Evolutionary conservation across 345 rosid species (phyloP).

Genomic region (Sapria himalayana): DNA sequence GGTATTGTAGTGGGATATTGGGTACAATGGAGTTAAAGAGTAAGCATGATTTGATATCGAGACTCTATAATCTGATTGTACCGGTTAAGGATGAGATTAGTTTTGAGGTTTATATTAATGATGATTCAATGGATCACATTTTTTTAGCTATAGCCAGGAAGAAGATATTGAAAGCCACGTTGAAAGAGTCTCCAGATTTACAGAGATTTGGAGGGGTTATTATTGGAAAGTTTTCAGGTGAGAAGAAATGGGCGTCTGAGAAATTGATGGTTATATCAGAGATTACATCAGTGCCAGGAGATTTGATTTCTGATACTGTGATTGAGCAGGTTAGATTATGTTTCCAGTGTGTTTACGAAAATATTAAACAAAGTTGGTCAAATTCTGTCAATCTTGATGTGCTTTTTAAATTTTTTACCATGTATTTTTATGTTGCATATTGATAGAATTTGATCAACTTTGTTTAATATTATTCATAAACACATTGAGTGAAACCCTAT

Average conservation of each 20-base stretch:
- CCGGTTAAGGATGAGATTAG: constrained; percentile 82
- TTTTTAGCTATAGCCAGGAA: constrained; percentile 71
- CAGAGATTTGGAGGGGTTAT: constrained; percentile 47
- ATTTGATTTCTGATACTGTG: constrained; percentile 60
- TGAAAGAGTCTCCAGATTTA: constrained; percentile 66
- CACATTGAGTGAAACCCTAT: too few species aligned
- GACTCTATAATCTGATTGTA: constrained; percentile 45
- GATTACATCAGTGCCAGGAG: constrained; percentile 85
- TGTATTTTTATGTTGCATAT: too few species aligned
- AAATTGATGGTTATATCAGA: constrained; percentile 64
- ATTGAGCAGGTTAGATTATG: constrained; percentile 99
- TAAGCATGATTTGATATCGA: constrained; percentile 76
- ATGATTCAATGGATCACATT: constrained; percentile 76
- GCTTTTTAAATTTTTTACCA: too few species aligned
- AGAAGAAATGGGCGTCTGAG: constrained; percentile 70
- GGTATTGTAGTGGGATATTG: constrained; percentile 77
- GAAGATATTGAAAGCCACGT: constrained; percentile 67
- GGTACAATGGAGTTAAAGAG: constrained; percentile 93
- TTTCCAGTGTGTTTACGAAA: too few species aligned
- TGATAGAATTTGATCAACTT: too few species aligned
- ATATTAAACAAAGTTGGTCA: too few species aligned
- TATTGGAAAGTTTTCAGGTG: constrained; percentile 19
- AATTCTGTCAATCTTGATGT: too few species aligned
- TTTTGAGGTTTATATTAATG: constrained; percentile 85
- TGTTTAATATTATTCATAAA: too few species aligned